A percentile compares a stretch with the other conserved stretches of the same genome.
Evolutionary conservation across 129 eudicot genomes (phyloP).

Genomic region (Flaveria robusta): DNA sequence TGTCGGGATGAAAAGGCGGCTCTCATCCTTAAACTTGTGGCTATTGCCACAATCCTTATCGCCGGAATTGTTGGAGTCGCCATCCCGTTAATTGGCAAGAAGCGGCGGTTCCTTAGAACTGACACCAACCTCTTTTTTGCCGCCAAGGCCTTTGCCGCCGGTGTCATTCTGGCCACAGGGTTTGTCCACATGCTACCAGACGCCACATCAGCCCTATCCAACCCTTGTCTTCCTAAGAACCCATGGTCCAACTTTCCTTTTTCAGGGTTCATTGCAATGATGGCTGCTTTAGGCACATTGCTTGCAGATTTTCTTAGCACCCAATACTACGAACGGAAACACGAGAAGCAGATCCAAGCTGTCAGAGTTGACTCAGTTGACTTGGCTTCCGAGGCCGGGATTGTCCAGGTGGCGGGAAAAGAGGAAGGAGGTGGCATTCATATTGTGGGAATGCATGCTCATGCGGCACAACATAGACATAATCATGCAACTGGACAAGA

Average conservation of each 20-base stretch:
- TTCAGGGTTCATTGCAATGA: constrained; percentile 85
- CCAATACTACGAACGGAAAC: constrained; percentile 79
- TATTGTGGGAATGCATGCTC: constrained; percentile 95
- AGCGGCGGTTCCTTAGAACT: constrained; percentile 60
- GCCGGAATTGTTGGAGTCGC: constrained; percentile 74
- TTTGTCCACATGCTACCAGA: constrained; percentile 95
- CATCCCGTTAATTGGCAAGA: constrained; percentile 70
- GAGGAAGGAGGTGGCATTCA: constrained; percentile 84
- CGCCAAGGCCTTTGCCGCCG: constrained; percentile 94
- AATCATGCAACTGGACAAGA: constrained; percentile 70
- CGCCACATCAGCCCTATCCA: constrained; percentile 62
- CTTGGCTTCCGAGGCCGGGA: constrained; percentile 47
- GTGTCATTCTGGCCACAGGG: constrained; percentile 90
- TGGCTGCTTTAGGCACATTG: constrained; percentile 76
- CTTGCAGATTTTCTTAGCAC: constrained; percentile 83
- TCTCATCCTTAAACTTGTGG: constrained; percentile 57
- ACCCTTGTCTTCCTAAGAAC: constrained; percentile 60
- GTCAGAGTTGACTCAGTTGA: constrained; percentile 44
- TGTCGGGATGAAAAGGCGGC: constrained; percentile 68
- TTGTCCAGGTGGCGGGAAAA: constrained; percentile 62
- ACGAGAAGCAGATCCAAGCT: constrained; percentile 53
- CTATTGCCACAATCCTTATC: constrained; percentile 63
- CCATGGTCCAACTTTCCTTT: constrained; percentile 94
- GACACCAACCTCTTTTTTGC: constrained; percentile 77
- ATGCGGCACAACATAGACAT: constrained; percentile 89